These are phyloP conservation scores for Teratosphaeria epicoccoides DNA, from an alignment of 2,329 filamentous ascomycete genomes.

Conservation along the genomic window DNA sequence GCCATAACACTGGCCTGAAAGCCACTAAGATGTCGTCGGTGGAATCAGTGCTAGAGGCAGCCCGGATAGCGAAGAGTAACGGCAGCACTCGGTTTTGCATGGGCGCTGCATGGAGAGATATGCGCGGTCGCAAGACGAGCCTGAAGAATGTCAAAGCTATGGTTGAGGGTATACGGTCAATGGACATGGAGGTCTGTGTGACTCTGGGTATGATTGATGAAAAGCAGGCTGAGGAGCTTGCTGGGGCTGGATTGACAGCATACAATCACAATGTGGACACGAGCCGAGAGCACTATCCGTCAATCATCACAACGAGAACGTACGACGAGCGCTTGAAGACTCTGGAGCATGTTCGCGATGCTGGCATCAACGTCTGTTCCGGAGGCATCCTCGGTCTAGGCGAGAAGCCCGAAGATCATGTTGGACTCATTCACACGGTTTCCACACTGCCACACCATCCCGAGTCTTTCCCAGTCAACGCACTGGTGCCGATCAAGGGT, in stretches of 20 bases:
- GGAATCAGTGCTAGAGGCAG: constrained; percentile 69
- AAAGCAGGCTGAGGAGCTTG: constrained; percentile 66
- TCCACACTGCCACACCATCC: constrained; percentile 71
- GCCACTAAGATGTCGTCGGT: constrained; percentile 71
- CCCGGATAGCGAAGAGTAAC: constrained; percentile 65
- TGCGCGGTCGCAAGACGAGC: constrained; percentile 77
- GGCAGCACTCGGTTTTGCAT: constrained; percentile 90
- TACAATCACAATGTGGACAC: constrained; percentile 96
- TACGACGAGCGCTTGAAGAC: constrained; percentile 83
- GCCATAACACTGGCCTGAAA: constrained; percentile 66
- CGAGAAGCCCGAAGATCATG: constrained; percentile 65
- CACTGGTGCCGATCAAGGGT: constrained; percentile 80
- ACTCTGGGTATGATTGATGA: constrained; percentile 84
- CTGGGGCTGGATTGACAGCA: constrained; percentile 72
- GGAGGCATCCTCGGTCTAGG: constrained; percentile 81
- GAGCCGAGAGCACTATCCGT: constrained; percentile 77
- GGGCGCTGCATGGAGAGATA: constrained; percentile 89
- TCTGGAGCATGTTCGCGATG: constrained; percentile 67
- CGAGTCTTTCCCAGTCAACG: constrained; percentile 85
- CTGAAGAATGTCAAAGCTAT: constrained; percentile 77
- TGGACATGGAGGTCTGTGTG: constrained; percentile 90
- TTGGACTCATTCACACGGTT: constrained; percentile 75
- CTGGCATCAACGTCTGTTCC: constrained; percentile 81
- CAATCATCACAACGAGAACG: constrained; percentile 70
- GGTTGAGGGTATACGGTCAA: constrained; percentile 65